These are phyloP conservation scores for Hansfordia pulvinata DNA, from an alignment of 2,329 filamentous ascomycete genomes.

Conservation along the genomic window DNA sequence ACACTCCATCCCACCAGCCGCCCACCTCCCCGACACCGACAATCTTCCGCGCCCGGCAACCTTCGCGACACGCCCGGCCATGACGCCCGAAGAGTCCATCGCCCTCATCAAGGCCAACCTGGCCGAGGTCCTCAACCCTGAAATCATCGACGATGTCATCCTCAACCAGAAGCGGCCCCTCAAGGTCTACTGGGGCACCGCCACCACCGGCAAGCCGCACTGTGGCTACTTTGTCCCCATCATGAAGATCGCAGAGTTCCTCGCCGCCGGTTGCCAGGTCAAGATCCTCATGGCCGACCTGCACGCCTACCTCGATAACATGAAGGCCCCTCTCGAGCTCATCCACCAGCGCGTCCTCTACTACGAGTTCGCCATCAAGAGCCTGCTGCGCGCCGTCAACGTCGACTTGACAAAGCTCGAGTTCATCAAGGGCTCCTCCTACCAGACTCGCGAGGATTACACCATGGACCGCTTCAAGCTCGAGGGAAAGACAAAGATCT, in stretches of 20 bases:
- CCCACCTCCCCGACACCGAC: background rate
- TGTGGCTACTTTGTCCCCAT: constrained; percentile 81
- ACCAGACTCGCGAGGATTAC: constrained; percentile 63
- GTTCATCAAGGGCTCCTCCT: constrained; percentile 75
- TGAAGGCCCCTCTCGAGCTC: constrained; percentile 80
- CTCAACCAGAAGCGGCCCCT: constrained; percentile 56
- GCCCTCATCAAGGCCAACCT: constrained; percentile 69
- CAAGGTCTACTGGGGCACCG: constrained; percentile 80
- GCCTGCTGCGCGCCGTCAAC: constrained; percentile 62
- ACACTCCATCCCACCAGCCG: background rate
- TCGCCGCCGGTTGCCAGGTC: constrained; percentile 72
- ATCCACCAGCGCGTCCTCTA: constrained; percentile 72
- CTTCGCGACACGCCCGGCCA: constrained; percentile 6
- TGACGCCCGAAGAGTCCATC: constrained; percentile 47
- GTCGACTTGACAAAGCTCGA: constrained; percentile 67
- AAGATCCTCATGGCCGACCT: constrained; percentile 65
- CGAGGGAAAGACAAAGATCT: constrained; percentile 51
- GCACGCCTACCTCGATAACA: constrained; percentile 67
- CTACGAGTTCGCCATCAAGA: constrained; percentile 66
- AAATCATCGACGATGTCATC: constrained; percentile 65
- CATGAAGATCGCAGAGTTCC: constrained; percentile 80
- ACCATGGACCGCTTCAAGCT: constrained; percentile 82
- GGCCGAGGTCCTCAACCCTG: constrained; percentile 68
- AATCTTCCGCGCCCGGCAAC: no score
- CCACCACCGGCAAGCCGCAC: constrained; percentile 78